These are phyloP conservation scores for Apiospora arundinis DNA, from an alignment of 2,329 filamentous ascomycete species.

Conservation along the genomic window DNA sequence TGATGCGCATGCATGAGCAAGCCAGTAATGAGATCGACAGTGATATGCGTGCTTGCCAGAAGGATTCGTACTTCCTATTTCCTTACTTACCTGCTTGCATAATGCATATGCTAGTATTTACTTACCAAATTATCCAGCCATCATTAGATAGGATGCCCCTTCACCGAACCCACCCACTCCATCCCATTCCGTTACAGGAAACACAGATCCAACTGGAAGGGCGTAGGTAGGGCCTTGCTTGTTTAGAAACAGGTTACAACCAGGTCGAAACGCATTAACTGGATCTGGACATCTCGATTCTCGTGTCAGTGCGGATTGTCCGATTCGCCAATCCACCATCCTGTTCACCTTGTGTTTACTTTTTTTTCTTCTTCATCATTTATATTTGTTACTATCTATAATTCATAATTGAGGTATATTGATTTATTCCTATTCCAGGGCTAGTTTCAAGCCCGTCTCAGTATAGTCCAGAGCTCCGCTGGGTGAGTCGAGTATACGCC, in stretches of 20 bases:
- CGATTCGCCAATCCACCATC: background rate
- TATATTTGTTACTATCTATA: background rate
- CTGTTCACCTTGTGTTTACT: too few relatives aligned
- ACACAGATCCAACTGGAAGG: background rate
- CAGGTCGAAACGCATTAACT: slow-evolving; percentile 10
- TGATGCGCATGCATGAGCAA: background rate
- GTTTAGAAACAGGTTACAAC: background rate
- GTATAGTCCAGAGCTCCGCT: background rate
- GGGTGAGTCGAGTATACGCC: background rate
- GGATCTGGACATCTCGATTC: background rate
- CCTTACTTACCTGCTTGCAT: too few relatives aligned
- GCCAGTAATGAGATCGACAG: background rate
- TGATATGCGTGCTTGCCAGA: background rate
- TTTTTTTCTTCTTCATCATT: background rate
- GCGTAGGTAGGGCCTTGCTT: background rate
- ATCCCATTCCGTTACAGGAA: background rate
- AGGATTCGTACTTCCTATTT: background rate
- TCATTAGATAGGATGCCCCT: background rate
- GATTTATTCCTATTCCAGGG: background rate
- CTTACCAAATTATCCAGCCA: background rate
- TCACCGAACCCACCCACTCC: background rate
- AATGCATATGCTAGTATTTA: too few relatives aligned
- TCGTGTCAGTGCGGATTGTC: background rate
- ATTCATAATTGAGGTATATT: background rate
- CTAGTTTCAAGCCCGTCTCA: background rate